Evolutionary conservation across 177 flowering plant species (phyloP), one percentile per base, ranked within the genome.

Genomic region (Vitis hybrid): DNA sequence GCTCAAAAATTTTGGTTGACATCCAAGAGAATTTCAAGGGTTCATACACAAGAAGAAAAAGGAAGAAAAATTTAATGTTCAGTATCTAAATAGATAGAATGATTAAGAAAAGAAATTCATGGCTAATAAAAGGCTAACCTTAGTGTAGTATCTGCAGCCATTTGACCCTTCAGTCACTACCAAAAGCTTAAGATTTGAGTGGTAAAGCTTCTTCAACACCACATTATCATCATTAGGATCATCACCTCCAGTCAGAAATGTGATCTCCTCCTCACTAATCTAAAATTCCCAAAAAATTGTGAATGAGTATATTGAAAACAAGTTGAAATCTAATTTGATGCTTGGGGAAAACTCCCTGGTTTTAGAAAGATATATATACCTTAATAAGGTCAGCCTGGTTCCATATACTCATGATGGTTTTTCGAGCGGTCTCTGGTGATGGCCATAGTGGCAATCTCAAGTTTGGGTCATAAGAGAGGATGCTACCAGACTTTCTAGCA

Each of bases 121-220:
- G 9, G 9, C 9, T 8, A 6, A 41, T 8, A 41, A 9, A 68
- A 65, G 70, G 60, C 69, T 52, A 73, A 89, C 92, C 88, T 85
- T 73, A 17, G 91, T 86, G 79, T 83, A 90, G 65, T 90, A 88
- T 83, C 92, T 83, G 83, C 94, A 90, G 30, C 92, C 94, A 1
- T 71, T 72, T 55, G 82, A 24, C 27, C 92, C 94, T 82, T 83
- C 90, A 56, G 90, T 84, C 54, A 90, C 88, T 51, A 88, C 75
- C 75, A 88, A 73, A 67, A 90, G 88, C 77, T 76, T 83, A n/a
- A 88, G 79, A 64, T 87, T 84, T 2, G 89, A 83, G 70, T 82
- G 87, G 64, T 79, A 88, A 61, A 87, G 89, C 73, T 87, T 82
- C 71, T 74, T 71, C 61, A 84, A 61, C 52, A 88, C 90, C 59